Evolutionary conservation across 345 rosid genomes (phyloP).

Genomic region (Litchi chinensis): DNA sequence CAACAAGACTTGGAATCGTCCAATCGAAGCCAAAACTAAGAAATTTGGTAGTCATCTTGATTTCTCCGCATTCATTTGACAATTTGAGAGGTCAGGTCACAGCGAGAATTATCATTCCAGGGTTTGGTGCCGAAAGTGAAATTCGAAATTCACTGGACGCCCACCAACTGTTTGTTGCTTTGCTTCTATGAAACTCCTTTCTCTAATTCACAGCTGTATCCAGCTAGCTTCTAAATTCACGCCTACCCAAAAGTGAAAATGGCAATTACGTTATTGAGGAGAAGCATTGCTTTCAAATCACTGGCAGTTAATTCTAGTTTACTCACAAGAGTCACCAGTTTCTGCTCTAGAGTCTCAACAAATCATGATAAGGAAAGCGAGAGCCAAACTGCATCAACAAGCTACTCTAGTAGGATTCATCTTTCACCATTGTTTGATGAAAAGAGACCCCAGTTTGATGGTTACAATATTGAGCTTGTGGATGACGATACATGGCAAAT

Average conservation of each 20-base stretch:
- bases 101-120: neutral
- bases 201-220: neutral
- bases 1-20: neutral
- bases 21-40: neutral
- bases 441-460: constrained; percentile 23
- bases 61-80: neutral
- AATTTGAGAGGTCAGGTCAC: neutral
- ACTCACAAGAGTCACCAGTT: constrained; percentile 20
- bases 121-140: neutral
- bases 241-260: constrained; percentile 18
- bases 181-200: constrained; percentile 19
- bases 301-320: constrained; percentile 16
- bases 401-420: constrained; percentile 22
- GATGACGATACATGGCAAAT: constrained; percentile 76
- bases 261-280: constrained; percentile 32
- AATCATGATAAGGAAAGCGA: constrained; percentile 12
- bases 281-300: constrained; percentile 19
- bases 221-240: neutral
- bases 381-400: constrained; percentile 10
- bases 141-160: neutral
- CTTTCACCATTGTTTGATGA: constrained; percentile 43
- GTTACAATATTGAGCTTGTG: constrained; percentile 60
- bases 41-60: neutral
- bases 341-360: constrained; percentile 34
- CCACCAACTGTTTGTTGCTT: constrained; percentile 40